phyloP scores from a whole-genome alignment of 2,329 filamentous ascomycete species.

The Cercospora sp. region DNA sequence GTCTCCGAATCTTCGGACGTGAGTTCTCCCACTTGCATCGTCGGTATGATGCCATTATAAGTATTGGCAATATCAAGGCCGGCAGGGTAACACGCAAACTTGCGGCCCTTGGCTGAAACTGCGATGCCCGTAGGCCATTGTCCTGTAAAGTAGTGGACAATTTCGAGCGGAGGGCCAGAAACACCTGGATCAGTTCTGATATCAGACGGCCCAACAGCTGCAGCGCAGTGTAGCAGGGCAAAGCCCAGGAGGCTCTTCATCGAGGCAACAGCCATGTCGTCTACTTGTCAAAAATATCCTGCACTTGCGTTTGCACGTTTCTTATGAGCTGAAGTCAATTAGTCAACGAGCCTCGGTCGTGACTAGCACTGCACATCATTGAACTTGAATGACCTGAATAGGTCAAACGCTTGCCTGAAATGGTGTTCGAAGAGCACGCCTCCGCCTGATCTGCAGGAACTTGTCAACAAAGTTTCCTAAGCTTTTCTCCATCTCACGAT shows the following conservation, averaged over 20 bases:
- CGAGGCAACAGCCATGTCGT: neutral
- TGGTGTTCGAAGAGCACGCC: neutral
- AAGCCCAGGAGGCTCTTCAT: slow-evolving; percentile 3
- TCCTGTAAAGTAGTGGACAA: slow-evolving; percentile 49
- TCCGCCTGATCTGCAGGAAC: slow-evolving; percentile 4
- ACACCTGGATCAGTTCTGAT: slow-evolving; percentile 24
- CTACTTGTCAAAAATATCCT: neutral
- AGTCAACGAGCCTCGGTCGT: neutral
- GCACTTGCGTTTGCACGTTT: neutral
- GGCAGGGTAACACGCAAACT: slow-evolving; percentile 53
- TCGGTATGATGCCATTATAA: slow-evolving; percentile 43
- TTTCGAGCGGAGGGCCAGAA: slow-evolving; percentile 18
- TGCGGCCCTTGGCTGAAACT: slow-evolving; percentile 50
- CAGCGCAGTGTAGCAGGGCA: slow-evolving; percentile 6
- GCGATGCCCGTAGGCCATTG: slow-evolving; percentile 53
- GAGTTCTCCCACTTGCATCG: slow-evolving; percentile 50
- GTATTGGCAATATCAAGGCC: slow-evolving; percentile 33
- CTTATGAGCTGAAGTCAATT: neutral
- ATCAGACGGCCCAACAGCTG: slow-evolving; percentile 15
- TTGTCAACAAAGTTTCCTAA: neutral
- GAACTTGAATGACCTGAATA: neutral
- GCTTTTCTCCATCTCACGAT: neutral
- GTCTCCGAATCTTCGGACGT: slow-evolving; percentile 43
- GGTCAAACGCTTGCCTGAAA: slow-evolving; percentile 1
- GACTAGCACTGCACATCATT: neutral